These are phyloP conservation scores for Aspergillus indologenus DNA, from an alignment of 495 filamentous ascomycete genomes.

Conservation along the genomic window DNA sequence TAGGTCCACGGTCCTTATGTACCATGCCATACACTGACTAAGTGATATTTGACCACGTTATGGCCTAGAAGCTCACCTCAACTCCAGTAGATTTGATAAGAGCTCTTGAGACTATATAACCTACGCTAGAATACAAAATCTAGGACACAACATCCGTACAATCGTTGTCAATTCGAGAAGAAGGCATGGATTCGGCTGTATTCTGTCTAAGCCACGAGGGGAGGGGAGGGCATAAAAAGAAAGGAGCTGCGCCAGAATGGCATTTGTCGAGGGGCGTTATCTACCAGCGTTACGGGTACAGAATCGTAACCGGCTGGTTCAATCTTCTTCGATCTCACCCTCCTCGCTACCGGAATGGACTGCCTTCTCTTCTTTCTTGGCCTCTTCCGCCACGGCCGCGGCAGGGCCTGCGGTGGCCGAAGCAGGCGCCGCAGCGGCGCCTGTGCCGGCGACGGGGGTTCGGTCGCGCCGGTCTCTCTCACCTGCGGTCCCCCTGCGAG, in stretches of 20 bases:
- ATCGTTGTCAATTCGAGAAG: not conserved
- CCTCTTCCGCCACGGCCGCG: slow-evolving; percentile 31
- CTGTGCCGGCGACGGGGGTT: slow-evolving; percentile 38
- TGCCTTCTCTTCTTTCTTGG: slow-evolving; percentile 61
- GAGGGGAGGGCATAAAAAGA: too few species aligned
- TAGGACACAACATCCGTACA: too few species aligned
- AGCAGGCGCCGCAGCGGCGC: not conserved
- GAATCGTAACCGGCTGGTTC: not conserved
- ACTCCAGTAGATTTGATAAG: too few species aligned
- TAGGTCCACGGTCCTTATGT: too few species aligned
- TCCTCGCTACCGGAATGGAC: slow-evolving; percentile 90
- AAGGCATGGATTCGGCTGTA: not conserved
- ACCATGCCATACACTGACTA: too few species aligned
- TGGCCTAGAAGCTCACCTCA: too few species aligned
- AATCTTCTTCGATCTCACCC: slow-evolving; percentile 94
- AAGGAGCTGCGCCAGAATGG: too few species aligned
- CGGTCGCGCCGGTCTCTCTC: slow-evolving; percentile 58
- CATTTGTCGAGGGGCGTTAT: too few species aligned
- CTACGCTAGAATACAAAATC: not conserved
- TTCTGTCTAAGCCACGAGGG: not conserved
- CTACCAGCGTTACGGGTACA: too few species aligned
- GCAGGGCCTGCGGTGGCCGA: slow-evolving; percentile 15
- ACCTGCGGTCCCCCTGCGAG: slow-evolving; percentile 41
- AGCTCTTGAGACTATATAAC: too few species aligned
- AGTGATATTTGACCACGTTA: too few species aligned